Evolutionary conservation across 768 basidiomycete species (phyloP).

Genomic region (Suillus hirtellus): DNA sequence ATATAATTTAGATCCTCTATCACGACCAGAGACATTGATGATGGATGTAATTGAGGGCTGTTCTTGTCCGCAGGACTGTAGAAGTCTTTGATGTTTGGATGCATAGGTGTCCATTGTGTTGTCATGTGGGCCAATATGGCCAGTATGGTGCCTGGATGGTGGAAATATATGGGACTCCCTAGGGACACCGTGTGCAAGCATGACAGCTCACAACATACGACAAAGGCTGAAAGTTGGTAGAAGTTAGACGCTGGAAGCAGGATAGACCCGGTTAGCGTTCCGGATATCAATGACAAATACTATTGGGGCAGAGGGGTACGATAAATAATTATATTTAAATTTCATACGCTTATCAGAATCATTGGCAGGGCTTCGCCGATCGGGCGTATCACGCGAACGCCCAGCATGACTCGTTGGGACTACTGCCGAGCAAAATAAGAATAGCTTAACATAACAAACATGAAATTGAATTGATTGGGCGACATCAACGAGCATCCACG

Average conservation of each 20-base stretch:
- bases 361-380: no score
- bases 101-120: background rate
- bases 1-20: background rate
- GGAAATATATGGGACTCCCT: background rate
- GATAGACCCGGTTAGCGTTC: background rate
- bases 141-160: background rate
- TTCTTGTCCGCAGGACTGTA: background rate
- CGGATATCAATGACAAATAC: background rate
- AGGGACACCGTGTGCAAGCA: background rate
- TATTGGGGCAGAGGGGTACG: background rate
- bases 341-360: background rate
- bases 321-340: background rate
- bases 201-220: background rate
- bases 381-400: background rate
- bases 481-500: background rate
- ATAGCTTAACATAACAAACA: background rate
- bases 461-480: background rate
- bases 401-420: background rate
- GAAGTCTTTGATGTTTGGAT: background rate
- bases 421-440: background rate
- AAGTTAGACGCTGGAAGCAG: background rate
- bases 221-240: background rate
- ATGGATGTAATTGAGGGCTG: background rate
- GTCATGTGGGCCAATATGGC: background rate
- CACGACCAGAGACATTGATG: background rate